Base-by-base conservation (phyloP, 2,329 filamentous ascomycete genomes). In the Mariannaea sp. region DNA sequence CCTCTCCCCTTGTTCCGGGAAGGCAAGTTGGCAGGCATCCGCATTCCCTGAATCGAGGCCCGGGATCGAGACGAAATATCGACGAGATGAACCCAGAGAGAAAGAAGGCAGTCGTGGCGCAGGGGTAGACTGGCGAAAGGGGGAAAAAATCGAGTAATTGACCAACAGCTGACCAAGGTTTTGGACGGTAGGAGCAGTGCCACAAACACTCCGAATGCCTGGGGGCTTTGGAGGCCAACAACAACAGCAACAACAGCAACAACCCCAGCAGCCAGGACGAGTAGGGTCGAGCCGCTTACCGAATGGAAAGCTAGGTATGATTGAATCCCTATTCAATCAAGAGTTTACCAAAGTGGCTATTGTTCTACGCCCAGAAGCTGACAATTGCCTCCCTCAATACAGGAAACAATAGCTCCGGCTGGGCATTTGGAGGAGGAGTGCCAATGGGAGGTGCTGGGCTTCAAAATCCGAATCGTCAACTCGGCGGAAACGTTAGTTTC, bases 401-500 rank as follows among this genome's bases (percentile, higher is more conserved):
- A 77, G 79, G 73, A 62, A 80, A 75, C 65, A 83, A 79, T 62
- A 76, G 71, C 49, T 75, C 77, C 54, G 81, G 81, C 57, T 87
- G 85, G 84, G 80, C 80, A 10, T 87, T 87, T 72, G 81, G 82
- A 56, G 80, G 79, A 52, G 81, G 77, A 61, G 77, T 85, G 65
- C 82, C 84, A 20, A 85, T 87, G 80, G 79, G 82, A 53, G 74
- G 74, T 63, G 77, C 77, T 65, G 75, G 76, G 36, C 74, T 84
- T 52, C 81, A 78, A 65, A 83, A 77, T 59, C 75, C 77, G 43
- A 70, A 75, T 49, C 76, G 81, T 66, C 79, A 84, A 73, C 71
- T 83, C 65, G 77, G 79, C 57, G 77, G 82, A 63, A 84, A 80
- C 69, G 75, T 84, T 54, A 87, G 84, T 70, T 87, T 87, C 71